phyloP scores from a whole-genome alignment of 2,329 filamentous ascomycete genomes.

The Apiospora malaysiana region DNA sequence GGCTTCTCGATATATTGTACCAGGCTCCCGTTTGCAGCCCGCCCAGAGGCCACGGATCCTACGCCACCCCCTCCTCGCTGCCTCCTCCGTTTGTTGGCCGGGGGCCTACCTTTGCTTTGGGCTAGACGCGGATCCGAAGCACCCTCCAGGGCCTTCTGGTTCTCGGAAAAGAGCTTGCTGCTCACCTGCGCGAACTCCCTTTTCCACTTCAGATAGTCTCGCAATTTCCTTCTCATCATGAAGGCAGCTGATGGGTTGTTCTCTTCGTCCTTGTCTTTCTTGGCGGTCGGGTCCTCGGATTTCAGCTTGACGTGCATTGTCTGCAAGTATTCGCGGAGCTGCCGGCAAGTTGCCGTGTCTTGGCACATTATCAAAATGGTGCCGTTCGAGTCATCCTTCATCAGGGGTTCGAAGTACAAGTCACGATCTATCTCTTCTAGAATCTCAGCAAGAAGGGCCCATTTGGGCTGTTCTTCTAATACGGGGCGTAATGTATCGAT shows the following conservation, averaged over 20 bases:
- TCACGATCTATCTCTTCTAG: conserved; percentile 93
- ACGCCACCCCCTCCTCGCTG: conserved; percentile 76
- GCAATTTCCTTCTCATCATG: conserved; percentile 88
- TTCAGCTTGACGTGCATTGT: conserved; percentile 79
- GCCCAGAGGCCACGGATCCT: conserved; percentile 60
- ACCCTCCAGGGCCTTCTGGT: conserved; percentile 76
- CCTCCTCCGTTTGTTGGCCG: conserved; percentile 85
- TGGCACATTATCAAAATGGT: conserved; percentile 95
- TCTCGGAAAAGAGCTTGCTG: conserved; percentile 77
- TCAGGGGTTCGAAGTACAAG: conserved; percentile 78
- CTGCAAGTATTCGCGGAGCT: conserved; percentile 89
- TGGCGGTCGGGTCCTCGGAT: conserved; percentile 45
- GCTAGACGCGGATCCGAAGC: conserved; percentile 62
- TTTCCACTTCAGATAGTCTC: conserved; percentile 91
- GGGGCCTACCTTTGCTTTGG: conserved; percentile 64
- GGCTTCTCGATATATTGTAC: conserved; percentile 83
- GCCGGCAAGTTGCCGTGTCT: conserved; percentile 82
- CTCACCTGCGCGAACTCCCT: conserved; percentile 86
- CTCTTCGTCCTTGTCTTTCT: conserved; percentile 51
- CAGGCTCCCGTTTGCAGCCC: conserved; percentile 76
- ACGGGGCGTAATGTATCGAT: conserved; percentile 75
- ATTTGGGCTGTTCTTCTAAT: conserved; percentile 94
- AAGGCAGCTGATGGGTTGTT: conserved; percentile 76
- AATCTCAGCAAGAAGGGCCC: conserved; percentile 86
- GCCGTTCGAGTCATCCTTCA: conserved; percentile 86